These are phyloP conservation scores for Nemania abortiva DNA, from an alignment of 2,329 filamentous ascomycete genomes.

Conservation along the genomic window DNA sequence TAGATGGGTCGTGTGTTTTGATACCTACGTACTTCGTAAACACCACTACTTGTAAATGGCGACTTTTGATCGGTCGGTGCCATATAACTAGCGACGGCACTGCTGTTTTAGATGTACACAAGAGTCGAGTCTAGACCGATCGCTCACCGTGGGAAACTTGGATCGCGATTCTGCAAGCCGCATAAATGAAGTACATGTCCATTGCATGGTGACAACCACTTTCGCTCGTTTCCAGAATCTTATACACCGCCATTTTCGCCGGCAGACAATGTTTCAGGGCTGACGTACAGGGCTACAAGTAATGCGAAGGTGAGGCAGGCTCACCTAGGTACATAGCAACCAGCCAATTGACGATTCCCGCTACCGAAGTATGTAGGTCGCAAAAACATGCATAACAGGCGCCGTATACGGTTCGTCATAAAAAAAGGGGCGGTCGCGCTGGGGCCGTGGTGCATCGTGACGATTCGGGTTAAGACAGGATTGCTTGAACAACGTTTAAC, in stretches of 20 bases:
- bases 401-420: not conserved
- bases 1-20: slow-evolving; percentile 8
- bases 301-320: slow-evolving; percentile 22
- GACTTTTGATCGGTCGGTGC: slow-evolving; percentile 15
- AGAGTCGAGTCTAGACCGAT: slow-evolving; percentile 19
- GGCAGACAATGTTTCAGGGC: slow-evolving; percentile 24
- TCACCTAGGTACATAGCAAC: slow-evolving; percentile 17
- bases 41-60: slow-evolving; percentile 21
- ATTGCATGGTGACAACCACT: slow-evolving; percentile 12
- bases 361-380: slow-evolving; percentile 15
- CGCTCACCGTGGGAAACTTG: slow-evolving; percentile 16
- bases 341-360: slow-evolving; percentile 23
- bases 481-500: slow-evolving; percentile 4
- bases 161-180: slow-evolving; percentile 23
- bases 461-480: slow-evolving; percentile 7
- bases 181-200: slow-evolving; percentile 28
- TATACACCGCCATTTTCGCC: slow-evolving; percentile 34
- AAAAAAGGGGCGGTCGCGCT: slow-evolving; percentile 17
- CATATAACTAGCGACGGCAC: slow-evolving; percentile 29
- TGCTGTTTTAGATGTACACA: slow-evolving; percentile 27
- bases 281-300: slow-evolving; percentile 29
- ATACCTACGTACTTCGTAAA: slow-evolving; percentile 1
- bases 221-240: slow-evolving; percentile 30
- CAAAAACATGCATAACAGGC: slow-evolving; percentile 10
- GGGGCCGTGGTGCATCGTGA: slow-evolving; percentile 17